Conservation (phyloP, 2,329 filamentous ascomycete genomes). For the Thyridium curvatum region DNA sequence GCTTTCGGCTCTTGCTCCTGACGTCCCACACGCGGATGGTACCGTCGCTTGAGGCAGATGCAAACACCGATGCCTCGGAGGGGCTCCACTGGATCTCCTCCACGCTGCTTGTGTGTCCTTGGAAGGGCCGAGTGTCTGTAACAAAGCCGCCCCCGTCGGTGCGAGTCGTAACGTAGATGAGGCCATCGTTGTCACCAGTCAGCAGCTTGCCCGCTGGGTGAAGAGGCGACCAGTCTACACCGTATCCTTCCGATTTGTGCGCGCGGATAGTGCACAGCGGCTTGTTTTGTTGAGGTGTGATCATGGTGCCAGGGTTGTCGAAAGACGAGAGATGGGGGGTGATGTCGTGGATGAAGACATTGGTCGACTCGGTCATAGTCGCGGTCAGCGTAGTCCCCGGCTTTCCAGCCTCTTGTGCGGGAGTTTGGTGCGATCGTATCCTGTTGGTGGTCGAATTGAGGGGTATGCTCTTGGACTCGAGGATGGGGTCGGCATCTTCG, state of each 20-base stretch:
- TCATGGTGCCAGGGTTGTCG: constrained; percentile 75
- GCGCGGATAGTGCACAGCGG: constrained; percentile 81
- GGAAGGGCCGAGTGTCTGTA: constrained; percentile 77
- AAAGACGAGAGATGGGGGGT: constrained; percentile 85
- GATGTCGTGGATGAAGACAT: constrained; percentile 91
- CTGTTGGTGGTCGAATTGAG: constrained; percentile 86
- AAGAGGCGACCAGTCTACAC: constrained; percentile 89
- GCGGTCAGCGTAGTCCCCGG: constrained; percentile 81
- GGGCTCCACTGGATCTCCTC: constrained; percentile 98
- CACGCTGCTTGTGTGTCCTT: constrained; percentile 76
- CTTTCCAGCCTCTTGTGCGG: constrained; percentile 61
- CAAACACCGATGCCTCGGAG: constrained; percentile 86
- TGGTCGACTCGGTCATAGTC: constrained; percentile 83
- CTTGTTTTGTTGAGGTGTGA: constrained; percentile 81
- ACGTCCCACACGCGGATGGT: constrained; percentile 96
- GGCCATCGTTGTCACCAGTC: constrained; percentile 84
- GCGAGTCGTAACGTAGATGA: constrained; percentile 82
- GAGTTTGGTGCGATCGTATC: constrained; percentile 78
- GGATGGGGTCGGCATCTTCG: constrained; percentile 77
- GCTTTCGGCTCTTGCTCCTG: constrained; percentile 79
- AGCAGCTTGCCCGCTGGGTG: constrained; percentile 77
- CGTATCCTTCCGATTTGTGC: constrained; percentile 92
- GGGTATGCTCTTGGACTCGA: constrained; percentile 87
- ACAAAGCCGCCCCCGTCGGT: constrained; percentile 85
- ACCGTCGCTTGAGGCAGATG: constrained; percentile 88